Percentiles rank a stretch among this genome's conserved stretches.
These are phyloP conservation scores for Alloascoidea hylecoeti DNA, from an alignment of 805 yeast species.

Conservation along the genomic window DNA sequence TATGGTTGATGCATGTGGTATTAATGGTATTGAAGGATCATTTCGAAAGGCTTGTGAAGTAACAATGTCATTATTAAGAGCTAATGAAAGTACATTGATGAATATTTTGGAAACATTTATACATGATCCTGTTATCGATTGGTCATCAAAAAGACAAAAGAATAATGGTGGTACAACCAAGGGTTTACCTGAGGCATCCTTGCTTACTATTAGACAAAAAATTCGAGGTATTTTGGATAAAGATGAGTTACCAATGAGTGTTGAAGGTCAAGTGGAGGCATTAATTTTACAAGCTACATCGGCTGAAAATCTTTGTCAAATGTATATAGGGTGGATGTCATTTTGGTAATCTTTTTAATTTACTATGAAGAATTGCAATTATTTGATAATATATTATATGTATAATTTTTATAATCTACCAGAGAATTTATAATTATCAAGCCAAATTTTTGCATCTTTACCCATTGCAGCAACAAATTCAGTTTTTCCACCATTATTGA, in stretches of 20 bases:
- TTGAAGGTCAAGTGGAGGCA: slow-evolving; percentile 85
- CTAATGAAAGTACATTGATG: slow-evolving; percentile 73
- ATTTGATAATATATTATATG: no score
- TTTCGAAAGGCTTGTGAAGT: slow-evolving; percentile 81
- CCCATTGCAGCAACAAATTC: not conserved
- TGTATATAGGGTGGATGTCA: slow-evolving; percentile 94
- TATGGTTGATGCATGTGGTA: slow-evolving; percentile 80
- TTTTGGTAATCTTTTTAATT: slow-evolving; percentile 30
- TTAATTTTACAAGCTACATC: slow-evolving; percentile 74
- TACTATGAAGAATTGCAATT: no score
- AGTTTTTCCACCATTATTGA: not conserved
- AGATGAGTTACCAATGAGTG: slow-evolving; percentile 79
- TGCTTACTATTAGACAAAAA: slow-evolving; percentile 61
- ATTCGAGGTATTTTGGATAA: slow-evolving; percentile 71
- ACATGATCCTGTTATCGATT: slow-evolving; percentile 83
- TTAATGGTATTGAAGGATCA: slow-evolving; percentile 79
- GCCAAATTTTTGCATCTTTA: not conserved
- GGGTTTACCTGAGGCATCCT: slow-evolving; percentile 45
- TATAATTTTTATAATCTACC: not conserved
- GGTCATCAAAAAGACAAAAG: slow-evolving; percentile 34
- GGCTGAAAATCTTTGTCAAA: slow-evolving; percentile 52
- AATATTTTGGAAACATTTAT: slow-evolving; percentile 85
- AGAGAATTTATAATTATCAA: not conserved
- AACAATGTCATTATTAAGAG: slow-evolving; percentile 56
- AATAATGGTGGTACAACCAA: slow-evolving; percentile 15